A percentile compares a stretch with the other conserved stretches of the same genome.
Conservation (phyloP, 2,329 filamentous ascomycete species). For the Arthrobotrys sinensis region DNA sequence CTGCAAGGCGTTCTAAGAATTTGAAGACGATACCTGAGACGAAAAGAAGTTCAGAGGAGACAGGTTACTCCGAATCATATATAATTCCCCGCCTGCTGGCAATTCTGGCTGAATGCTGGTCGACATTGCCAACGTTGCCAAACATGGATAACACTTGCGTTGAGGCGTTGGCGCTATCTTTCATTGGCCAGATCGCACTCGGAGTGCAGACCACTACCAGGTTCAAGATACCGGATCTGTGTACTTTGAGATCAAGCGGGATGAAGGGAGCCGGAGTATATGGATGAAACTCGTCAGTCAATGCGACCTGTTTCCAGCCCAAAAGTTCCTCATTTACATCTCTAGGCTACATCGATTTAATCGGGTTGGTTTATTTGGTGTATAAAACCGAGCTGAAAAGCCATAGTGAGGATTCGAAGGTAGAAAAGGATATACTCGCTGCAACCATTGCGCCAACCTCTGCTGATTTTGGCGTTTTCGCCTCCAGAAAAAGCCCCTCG, state of each 20-base stretch:
- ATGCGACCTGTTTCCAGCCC: slow-evolving; percentile 39
- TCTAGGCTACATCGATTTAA: slow-evolving; percentile 39
- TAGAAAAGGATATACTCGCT: background rate
- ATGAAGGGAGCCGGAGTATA: slow-evolving; percentile 53
- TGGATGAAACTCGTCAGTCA: slow-evolving; percentile 55
- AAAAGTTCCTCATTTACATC: slow-evolving; percentile 40
- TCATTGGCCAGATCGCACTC: slow-evolving; percentile 27
- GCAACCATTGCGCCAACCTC: slow-evolving; percentile 47
- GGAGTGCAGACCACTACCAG: slow-evolving; percentile 47
- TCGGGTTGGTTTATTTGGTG: slow-evolving; percentile 36
- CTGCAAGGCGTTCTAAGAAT: slow-evolving; percentile 34
- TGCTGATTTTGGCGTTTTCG: slow-evolving; percentile 44
- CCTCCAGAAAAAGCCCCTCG: background rate
- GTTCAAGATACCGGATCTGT: slow-evolving; percentile 53
- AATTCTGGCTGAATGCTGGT: slow-evolving; percentile 31
- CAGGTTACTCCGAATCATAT: slow-evolving; percentile 42
- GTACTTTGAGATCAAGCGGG: slow-evolving; percentile 20
- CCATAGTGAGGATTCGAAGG: slow-evolving; percentile 4
- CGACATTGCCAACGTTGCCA: slow-evolving; percentile 35
- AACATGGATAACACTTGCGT: slow-evolving; percentile 55
- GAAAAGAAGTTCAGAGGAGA: slow-evolving; percentile 15
- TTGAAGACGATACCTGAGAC: slow-evolving; percentile 36
- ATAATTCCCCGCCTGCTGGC: slow-evolving; percentile 36
- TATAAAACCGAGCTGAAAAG: slow-evolving; percentile 50
- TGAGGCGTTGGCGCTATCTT: slow-evolving; percentile 48